Conservation (phyloP, 164 flowering plant species). For the Cinnamomum chago region DNA sequence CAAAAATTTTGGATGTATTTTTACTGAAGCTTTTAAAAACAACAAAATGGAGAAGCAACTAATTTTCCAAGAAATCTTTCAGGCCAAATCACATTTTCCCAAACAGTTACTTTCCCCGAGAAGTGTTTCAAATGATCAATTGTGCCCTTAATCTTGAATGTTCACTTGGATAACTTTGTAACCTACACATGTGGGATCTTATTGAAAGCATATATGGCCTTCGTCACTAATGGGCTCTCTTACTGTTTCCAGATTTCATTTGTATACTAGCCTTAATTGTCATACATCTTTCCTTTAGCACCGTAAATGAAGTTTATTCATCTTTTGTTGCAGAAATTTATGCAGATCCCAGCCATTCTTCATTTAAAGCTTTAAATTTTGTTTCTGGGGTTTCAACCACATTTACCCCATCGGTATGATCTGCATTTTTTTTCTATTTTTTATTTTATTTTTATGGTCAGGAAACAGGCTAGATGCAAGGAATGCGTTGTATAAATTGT, state of each 20-base stretch:
- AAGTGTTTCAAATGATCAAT: too few relatives aligned
- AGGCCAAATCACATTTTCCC: too few relatives aligned
- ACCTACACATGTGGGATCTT: background rate
- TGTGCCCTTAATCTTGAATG: background rate
- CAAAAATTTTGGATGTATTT: too few relatives aligned
- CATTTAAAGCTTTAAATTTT: slow-evolving; percentile 71
- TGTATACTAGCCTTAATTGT: background rate
- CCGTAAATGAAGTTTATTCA: background rate
- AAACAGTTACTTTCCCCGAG: too few relatives aligned
- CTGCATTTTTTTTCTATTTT: background rate
- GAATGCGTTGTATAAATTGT: background rate
- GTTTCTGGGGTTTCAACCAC: slow-evolving; percentile 76
- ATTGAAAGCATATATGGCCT: background rate
- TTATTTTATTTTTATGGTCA: too few relatives aligned
- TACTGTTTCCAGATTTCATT: background rate
- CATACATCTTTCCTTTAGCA: background rate
- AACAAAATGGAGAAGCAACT: too few relatives aligned
- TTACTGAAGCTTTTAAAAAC: too few relatives aligned
- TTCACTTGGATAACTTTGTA: background rate
- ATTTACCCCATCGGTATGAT: slow-evolving; percentile 74
- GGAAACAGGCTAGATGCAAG: background rate
- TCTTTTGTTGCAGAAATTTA: slow-evolving; percentile 67
- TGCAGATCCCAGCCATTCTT: slow-evolving; percentile 86
- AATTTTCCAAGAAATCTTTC: too few relatives aligned
- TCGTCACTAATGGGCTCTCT: background rate